These are phyloP conservation scores for Suillus spraguei DNA, from an alignment of 768 basidiomycete species.

Conservation along the genomic window DNA sequence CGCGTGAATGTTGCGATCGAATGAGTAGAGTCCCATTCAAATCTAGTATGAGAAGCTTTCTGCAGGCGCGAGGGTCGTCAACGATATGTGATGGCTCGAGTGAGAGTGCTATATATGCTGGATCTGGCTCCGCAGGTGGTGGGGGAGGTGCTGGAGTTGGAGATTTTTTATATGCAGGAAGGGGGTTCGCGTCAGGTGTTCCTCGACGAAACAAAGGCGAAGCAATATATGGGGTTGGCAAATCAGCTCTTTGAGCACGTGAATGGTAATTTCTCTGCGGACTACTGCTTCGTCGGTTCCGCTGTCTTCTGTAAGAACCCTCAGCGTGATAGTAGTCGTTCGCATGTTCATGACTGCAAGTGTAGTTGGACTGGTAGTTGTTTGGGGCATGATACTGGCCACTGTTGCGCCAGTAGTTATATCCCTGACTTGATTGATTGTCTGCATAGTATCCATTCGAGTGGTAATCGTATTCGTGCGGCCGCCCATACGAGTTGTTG, in stretches of 20 bases:
- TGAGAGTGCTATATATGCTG: constrained; percentile 39
- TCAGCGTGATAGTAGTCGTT: not conserved
- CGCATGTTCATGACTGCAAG: not conserved
- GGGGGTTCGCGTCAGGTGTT: constrained; percentile 11
- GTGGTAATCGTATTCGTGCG: not conserved
- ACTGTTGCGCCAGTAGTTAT: constrained; percentile 1
- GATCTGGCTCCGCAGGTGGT: constrained; percentile 29
- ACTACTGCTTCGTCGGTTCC: not conserved
- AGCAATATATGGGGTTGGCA: constrained; percentile 9
- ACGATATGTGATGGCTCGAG: constrained; percentile 29
- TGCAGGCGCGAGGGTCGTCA: constrained; percentile 29
- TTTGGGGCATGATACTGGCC: not conserved
- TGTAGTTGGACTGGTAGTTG: not conserved
- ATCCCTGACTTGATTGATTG: not conserved
- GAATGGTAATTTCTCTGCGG: constrained; percentile 5
- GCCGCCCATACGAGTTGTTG: not conserved
- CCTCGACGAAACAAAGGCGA: constrained; percentile 16
- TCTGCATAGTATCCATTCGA: constrained; percentile 1
- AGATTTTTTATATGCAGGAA: constrained; percentile 9
- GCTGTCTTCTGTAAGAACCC: not conserved
- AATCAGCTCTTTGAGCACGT: not conserved
- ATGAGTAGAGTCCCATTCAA: constrained; percentile 75
- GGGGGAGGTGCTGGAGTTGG: constrained; percentile 14
- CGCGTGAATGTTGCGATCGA: constrained; percentile 47
- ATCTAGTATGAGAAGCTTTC: constrained; percentile 76